Evolutionary conservation across 257 asterid genomes (phyloP), one percentile per base, ranked within the genome.

Genomic region (Lantana camara): DNA sequence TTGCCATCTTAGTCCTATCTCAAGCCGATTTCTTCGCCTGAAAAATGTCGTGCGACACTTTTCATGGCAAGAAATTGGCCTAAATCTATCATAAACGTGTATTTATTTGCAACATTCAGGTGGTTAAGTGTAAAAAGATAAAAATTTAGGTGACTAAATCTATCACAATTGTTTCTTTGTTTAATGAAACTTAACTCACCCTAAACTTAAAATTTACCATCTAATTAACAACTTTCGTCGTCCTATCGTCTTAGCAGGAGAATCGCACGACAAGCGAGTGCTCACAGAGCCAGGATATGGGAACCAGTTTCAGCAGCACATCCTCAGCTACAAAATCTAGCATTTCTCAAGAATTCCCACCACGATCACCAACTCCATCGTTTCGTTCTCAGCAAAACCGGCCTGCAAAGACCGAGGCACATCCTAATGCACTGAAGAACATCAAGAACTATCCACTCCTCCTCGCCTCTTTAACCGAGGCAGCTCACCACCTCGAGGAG

Each of bases 341-440:
- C 60, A 69, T 24, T 51, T 44, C 19, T 27, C 69, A 37, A 46
- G 84, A 62, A 42, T 63, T 67, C 17, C 80, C 85, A 7, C 95
- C 93, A 24, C 69, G 69, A 7, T 82, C 97, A 1, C 91, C 90
- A 12, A 75, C 86, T 27, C 91, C 89, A 40, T 76, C 75, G 17
- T 87, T 90, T 57, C 85, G 66, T 12, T 57, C 87, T 3, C 75
- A 59, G 64, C 77, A 46, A 1, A 73, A 66, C 24, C 79, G 78
- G n/a, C 55, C 86, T 59, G 81, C 95, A 5, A 87, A 75, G 75
- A 90, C 95, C 0, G 97, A 90, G 62, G 95, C 90, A 22, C 97
- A 87, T 68, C 91, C 97, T 0, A 85, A 85, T 73, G 97, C 97
- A 12, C 85, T 85, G n/a, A 90, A 83, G 40, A 90, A 90, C 80